Evolutionary conservation across 139 green algal genomes (phyloP), one percentile per base, ranked within the genome.

Genomic region (Haematococcus lacustris): DNA sequence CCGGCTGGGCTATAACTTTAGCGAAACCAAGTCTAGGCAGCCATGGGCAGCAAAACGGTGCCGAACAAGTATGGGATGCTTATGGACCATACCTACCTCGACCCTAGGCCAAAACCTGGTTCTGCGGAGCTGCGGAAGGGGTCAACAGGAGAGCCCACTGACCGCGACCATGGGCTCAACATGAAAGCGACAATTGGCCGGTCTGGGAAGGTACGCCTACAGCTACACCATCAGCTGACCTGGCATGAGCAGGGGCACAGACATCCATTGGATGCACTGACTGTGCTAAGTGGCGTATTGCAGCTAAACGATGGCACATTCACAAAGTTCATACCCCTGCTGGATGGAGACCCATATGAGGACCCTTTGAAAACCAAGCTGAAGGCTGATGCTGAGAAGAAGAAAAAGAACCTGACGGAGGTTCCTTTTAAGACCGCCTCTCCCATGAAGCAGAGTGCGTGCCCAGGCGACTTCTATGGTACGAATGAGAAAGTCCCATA

Each of bases 401-500:
- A 63, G n/a, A 82, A 82, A 64, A 41, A 68, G 38, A 81, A 84
- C n/a, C 68, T 85, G 23, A 71, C 47, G 34, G 73, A 88, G 3
- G 68, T 63, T 61, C 73, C 87, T 32, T 92, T 88, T 59, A 88
- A 86, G 57, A 47, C 63, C 3, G 71, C 76, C 2, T 85, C 72
- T 23, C 84, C 84, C 17, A 90, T 91, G 86, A 91, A 91, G 47
- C 40, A 81, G 41, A 81, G 61, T 26, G 75, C 80, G 7, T 75
- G 70, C 30, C 70, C 78, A 34, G 84, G 85, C 0, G 83, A 86
- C 41, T 88, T 78, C 39, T 73, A 73, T 37, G 83, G 85, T 1
- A 88, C 85, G 0, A 9, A 84, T 5, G 74, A 76, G 9, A 87
- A 83, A 41, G 73, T 85, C 1, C 41, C 73, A 2, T 83, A 87